Evolutionary conservation across 176 grass and related monocot genomes (phyloP).

Genomic region (Eleusine indica): DNA sequence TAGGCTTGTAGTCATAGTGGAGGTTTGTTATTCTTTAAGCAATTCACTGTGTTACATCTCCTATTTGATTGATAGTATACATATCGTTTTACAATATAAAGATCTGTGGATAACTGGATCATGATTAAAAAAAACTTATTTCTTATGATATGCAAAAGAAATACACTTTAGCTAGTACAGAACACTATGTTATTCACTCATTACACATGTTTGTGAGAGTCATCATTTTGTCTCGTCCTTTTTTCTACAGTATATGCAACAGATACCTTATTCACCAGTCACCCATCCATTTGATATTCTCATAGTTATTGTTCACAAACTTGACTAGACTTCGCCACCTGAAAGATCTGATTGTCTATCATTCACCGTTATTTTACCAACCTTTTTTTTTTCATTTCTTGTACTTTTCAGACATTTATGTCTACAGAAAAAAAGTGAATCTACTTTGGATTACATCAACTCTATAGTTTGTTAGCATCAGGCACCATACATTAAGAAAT

Average conservation of each 20-base stretch:
- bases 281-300: neutral
- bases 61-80: neutral
- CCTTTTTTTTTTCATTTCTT: neutral
- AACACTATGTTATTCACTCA: neutral
- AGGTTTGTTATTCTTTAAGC: neutral
- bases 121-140: constrained; percentile 9
- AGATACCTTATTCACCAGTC: constrained; percentile 6
- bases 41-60: neutral
- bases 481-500: neutral
- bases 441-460: neutral
- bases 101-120: neutral
- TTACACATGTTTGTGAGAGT: neutral
- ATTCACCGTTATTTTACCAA: neutral
- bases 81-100: neutral
- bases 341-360: neutral
- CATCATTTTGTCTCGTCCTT: neutral
- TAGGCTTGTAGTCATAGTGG: neutral
- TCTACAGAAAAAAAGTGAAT: neutral
- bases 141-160: neutral
- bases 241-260: neutral
- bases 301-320: neutral
- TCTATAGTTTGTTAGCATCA: neutral
- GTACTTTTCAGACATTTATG: neutral
- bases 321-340: neutral
- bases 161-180: neutral